Conservation (phyloP, 441 rosid species). For the Adansonia grandidieri region DNA sequence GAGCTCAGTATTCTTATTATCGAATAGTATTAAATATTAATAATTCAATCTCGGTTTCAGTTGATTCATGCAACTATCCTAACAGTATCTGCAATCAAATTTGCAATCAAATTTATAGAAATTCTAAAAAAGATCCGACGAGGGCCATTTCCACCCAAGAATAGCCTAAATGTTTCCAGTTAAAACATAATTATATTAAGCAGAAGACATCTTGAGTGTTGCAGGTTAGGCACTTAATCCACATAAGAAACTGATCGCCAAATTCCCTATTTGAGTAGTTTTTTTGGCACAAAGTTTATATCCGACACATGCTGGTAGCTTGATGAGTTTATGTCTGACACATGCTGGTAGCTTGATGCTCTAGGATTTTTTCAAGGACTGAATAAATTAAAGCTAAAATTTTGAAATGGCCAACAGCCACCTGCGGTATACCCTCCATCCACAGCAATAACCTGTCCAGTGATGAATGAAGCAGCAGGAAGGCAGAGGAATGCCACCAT, state of each 20-base stretch:
- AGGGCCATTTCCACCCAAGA: neutral
- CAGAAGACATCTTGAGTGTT: neutral
- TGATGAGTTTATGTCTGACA: neutral
- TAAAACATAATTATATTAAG: neutral
- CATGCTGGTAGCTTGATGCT: neutral
- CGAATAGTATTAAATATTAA: neutral
- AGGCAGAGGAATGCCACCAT: slow-evolving; percentile 51
- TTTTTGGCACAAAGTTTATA: neutral
- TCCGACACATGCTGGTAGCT: neutral
- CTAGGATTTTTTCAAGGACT: neutral
- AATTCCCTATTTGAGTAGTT: neutral
- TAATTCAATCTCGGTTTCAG: neutral
- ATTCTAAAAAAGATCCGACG: neutral
- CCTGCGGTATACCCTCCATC: slow-evolving; percentile 42
- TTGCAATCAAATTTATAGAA: too few species aligned
- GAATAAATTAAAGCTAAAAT: slow-evolving; percentile 3
- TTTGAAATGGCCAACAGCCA: slow-evolving; percentile 19
- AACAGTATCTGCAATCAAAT: too few species aligned
- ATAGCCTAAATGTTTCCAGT: neutral
- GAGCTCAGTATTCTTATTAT: neutral
- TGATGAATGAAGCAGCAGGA: slow-evolving; percentile 45
- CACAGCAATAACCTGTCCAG: slow-evolving; percentile 41
- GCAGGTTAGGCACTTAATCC: neutral
- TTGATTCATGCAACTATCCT: too few species aligned
- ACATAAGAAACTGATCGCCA: neutral